Percentiles rank a stretch among this genome's conserved stretches.
phyloP scores from a whole-genome alignment of 257 asterid species.

The Linaria vulgaris region DNA sequence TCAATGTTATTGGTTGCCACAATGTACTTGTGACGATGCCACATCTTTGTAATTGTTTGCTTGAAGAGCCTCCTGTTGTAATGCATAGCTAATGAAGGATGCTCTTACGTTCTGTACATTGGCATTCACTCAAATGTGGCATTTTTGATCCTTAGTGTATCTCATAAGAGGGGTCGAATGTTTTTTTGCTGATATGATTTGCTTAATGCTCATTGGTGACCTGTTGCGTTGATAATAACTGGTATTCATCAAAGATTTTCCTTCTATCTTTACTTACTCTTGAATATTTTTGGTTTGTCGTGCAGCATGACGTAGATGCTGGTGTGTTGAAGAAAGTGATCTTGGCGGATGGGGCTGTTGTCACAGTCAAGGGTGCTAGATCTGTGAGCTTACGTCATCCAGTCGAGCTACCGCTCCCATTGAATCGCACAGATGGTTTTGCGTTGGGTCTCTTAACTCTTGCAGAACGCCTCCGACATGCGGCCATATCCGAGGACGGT shows the following conservation, averaged over 20 bases:
- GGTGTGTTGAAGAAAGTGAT: conserved; percentile 87
- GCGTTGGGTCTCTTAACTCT: conserved; percentile 80
- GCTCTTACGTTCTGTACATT: neutral
- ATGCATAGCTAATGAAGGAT: neutral
- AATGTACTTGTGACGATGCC: too few relatives aligned
- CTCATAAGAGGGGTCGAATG: neutral
- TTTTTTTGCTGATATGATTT: neutral
- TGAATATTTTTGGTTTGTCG: conserved; percentile 8
- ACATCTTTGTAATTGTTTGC: too few relatives aligned
- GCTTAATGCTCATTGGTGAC: neutral
- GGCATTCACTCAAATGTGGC: neutral
- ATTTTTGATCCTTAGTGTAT: neutral
- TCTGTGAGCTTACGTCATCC: conserved; percentile 94
- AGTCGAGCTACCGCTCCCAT: conserved; percentile 81
- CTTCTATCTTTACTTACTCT: neutral
- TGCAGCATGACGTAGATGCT: conserved; percentile 73
- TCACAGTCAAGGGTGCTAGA: conserved; percentile 93
- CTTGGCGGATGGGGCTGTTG: conserved; percentile 89
- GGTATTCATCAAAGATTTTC: neutral
- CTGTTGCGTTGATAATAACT: neutral
- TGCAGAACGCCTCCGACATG: conserved; percentile 73
- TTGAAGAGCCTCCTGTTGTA: neutral
- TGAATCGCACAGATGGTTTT: conserved; percentile 58
- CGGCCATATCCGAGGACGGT: conserved; percentile 44
- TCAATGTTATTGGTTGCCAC: too few relatives aligned